Evolutionary conservation across 345 rosid species (phyloP).

Genomic region (Pistacia integerrima): DNA sequence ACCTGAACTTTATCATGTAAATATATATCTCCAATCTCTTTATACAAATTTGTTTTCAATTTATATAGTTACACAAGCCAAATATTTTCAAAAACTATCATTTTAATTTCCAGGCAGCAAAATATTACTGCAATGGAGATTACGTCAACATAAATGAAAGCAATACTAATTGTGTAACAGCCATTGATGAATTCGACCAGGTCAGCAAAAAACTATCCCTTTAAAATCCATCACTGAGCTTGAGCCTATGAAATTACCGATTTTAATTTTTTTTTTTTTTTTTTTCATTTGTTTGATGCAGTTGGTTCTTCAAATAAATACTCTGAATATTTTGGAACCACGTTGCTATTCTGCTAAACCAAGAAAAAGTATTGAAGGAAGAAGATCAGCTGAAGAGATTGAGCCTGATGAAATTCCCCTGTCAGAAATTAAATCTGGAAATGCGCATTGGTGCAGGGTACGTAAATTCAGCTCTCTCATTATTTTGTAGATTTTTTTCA

Average conservation of each 20-base stretch:
- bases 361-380: constrained; percentile 15
- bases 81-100: no score
- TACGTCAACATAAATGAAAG: constrained; percentile 27
- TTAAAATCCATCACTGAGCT: no score
- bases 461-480: not conserved
- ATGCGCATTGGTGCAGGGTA: constrained; percentile 41
- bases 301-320: constrained; percentile 36
- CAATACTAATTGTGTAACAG: constrained; percentile 26
- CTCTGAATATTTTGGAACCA: constrained; percentile 38
- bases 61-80: no score
- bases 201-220: no score
- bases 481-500: not conserved
- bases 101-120: not conserved
- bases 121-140: constrained; percentile 28
- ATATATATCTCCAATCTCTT: no score
- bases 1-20: constrained; percentile 19
- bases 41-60: no score
- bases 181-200: constrained; percentile 9
- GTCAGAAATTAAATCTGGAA: not conserved
- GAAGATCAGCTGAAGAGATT: constrained; percentile 27
- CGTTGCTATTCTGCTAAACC: constrained; percentile 33
- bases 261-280: no score
- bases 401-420: constrained; percentile 24
- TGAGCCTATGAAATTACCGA: no score
- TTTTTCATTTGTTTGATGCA: not conserved